phyloP scores from a whole-genome alignment of 352 stramenopile species.

The Pythium dissotocum region DNA sequence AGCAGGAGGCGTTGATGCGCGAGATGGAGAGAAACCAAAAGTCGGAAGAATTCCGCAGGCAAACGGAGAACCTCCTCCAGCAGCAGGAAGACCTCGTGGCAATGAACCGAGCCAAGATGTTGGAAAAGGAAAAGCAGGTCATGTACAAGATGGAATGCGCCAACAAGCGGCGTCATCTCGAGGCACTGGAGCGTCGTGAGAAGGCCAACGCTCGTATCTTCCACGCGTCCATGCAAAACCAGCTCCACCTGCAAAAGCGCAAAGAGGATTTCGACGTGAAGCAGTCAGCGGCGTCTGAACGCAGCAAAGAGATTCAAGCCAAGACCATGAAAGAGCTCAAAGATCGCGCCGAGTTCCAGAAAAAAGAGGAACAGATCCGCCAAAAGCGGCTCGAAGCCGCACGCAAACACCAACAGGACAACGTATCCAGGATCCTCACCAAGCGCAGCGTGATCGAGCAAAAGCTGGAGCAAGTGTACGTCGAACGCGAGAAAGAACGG shows the following conservation, averaged over 20 bases:
- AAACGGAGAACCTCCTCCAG: conserved; percentile 62
- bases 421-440: conserved; percentile 38
- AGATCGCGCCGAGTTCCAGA: conserved; percentile 55
- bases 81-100: conserved; percentile 64
- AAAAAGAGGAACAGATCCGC: conserved; percentile 67
- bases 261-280: conserved; percentile 68
- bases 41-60: conserved; percentile 63
- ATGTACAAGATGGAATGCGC: conserved; percentile 59
- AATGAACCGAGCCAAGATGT: conserved; percentile 49
- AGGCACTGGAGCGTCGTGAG: conserved; percentile 55
- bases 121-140: conserved; percentile 68
- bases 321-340: conserved; percentile 61
- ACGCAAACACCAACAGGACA: conserved; percentile 39
- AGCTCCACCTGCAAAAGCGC: conserved; percentile 53
- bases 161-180: conserved; percentile 48
- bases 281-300: conserved; percentile 48
- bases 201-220: conserved; percentile 54
- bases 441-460: conserved; percentile 45
- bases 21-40: conserved; percentile 64
- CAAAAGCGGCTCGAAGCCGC: conserved; percentile 64
- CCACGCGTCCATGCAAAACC: conserved; percentile 58
- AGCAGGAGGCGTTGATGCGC: conserved; percentile 44
- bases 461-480: conserved; percentile 40
- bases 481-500: conserved; percentile 43
- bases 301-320: conserved; percentile 58